phyloP scores from a whole-genome alignment of 805 yeast genomes.

The Ogataea salicorniae region DNA sequence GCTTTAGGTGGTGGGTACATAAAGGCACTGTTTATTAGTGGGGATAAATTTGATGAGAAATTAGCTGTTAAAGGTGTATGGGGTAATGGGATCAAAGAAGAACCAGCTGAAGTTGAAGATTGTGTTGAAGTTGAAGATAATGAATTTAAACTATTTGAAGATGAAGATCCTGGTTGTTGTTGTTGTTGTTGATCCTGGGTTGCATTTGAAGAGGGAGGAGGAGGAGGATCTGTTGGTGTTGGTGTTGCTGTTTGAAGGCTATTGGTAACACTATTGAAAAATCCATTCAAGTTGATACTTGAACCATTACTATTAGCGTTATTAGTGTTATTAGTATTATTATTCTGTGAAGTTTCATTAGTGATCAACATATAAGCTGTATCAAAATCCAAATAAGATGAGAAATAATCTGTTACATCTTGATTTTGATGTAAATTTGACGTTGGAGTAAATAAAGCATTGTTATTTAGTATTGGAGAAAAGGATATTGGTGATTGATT shows the following conservation, averaged over 20 bases:
- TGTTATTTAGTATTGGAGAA: not conserved
- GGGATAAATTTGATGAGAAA: slow-evolving; percentile 8
- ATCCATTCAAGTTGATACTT: too few species aligned
- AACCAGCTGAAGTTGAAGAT: not conserved
- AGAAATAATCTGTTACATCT: slow-evolving; percentile 11
- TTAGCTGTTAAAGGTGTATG: slow-evolving; percentile 2
- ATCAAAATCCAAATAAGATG: slow-evolving; percentile 31
- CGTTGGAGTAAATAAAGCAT: not conserved
- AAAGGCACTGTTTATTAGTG: slow-evolving; percentile 2
- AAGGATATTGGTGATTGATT: not conserved
- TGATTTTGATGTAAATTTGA: not conserved
- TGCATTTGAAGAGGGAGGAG: not conserved
- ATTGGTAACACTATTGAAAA: too few species aligned
- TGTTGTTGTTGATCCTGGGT: too few species aligned
- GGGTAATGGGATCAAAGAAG: slow-evolving; percentile 8
- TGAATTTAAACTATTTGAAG: slow-evolving; percentile 2
- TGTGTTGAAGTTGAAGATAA: too few species aligned
- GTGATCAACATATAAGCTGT: slow-evolving; percentile 33
- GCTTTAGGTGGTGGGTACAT: slow-evolving; percentile 7
- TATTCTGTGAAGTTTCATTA: slow-evolving; percentile 5
- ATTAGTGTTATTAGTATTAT: slow-evolving; percentile 5
- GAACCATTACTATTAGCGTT: not conserved
- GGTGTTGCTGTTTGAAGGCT: slow-evolving; percentile 6
- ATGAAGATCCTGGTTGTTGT: not conserved
- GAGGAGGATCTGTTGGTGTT: not conserved